These are phyloP conservation scores for Malassezia caprae DNA, from an alignment of 1,284 basidiomycete species.

Conservation along the genomic window DNA sequence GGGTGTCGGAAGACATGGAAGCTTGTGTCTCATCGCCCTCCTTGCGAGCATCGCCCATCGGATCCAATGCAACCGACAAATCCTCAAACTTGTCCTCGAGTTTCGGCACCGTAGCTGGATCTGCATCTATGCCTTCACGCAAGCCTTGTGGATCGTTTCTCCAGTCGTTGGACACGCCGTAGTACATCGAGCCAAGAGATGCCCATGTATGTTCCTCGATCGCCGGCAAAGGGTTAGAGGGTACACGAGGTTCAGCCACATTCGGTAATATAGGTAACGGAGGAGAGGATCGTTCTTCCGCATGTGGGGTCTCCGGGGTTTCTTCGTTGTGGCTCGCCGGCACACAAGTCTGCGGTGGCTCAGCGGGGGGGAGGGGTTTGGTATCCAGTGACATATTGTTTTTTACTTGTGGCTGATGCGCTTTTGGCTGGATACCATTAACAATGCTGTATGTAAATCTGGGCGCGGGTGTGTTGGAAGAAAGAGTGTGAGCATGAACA, in stretches of 20 bases:
- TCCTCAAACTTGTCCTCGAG: background rate
- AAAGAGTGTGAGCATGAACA: background rate
- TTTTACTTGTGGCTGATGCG: background rate
- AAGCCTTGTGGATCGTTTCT: too few relatives aligned
- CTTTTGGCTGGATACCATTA: background rate
- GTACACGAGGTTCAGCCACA: background rate
- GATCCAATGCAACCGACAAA: background rate
- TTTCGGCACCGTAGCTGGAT: too few relatives aligned
- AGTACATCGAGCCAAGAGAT: background rate
- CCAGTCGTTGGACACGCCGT: too few relatives aligned
- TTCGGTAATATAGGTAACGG: background rate
- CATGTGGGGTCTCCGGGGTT: background rate
- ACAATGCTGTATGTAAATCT: background rate
- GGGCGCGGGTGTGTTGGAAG: background rate
- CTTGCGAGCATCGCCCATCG: background rate
- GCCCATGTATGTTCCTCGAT: background rate
- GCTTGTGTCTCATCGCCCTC: background rate
- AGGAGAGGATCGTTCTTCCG: background rate
- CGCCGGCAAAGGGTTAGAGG: background rate
- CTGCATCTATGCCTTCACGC: background rate
- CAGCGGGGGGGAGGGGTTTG: background rate
- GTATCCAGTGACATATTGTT: background rate
- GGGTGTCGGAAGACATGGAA: too few relatives aligned
- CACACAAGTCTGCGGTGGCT: background rate
- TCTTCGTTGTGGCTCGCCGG: background rate